These are phyloP conservation scores for Dryas integrifolia DNA, from an alignment of 331 rosid species.

Conservation along the genomic window DNA sequence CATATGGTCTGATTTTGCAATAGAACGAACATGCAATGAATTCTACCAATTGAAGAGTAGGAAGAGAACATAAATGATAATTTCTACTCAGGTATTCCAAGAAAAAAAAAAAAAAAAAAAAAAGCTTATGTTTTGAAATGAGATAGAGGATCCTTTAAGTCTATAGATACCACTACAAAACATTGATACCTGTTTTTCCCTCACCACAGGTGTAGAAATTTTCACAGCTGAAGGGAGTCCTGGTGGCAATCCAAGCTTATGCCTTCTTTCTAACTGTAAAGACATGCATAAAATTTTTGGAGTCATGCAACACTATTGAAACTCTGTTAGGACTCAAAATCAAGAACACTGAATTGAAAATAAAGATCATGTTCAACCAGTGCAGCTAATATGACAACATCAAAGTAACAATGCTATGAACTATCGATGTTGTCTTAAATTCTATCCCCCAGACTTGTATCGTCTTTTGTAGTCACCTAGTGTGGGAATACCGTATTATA, in stretches of 20 bases:
- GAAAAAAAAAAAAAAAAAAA: background rate
- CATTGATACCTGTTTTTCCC: slow-evolving; percentile 37
- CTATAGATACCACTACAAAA: background rate
- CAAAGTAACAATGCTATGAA: background rate
- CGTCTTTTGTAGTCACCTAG: background rate
- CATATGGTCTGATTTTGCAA: slow-evolving; percentile 44
- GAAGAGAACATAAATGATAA: background rate
- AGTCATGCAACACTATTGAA: background rate
- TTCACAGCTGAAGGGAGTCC: slow-evolving; percentile 27
- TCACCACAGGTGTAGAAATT: slow-evolving; percentile 17
- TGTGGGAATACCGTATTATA: no score
- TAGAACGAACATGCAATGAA: slow-evolving; percentile 33
- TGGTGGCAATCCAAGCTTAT: slow-evolving; percentile 40
- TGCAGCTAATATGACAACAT: background rate
- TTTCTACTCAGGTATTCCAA: background rate
- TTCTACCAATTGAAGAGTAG: slow-evolving; percentile 40
- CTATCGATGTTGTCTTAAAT: no score
- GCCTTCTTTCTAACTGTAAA: slow-evolving; percentile 60
- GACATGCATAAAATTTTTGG: slow-evolving; percentile 9
- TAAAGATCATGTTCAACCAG: background rate
- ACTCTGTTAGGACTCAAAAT: background rate
- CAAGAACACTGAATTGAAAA: background rate
- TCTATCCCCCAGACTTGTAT: background rate
- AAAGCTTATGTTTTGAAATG: background rate
- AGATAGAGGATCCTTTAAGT: background rate